Evolutionary conservation across 495 filamentous ascomycete species (phyloP).

Genomic region (Mycothermus thermophilus): DNA sequence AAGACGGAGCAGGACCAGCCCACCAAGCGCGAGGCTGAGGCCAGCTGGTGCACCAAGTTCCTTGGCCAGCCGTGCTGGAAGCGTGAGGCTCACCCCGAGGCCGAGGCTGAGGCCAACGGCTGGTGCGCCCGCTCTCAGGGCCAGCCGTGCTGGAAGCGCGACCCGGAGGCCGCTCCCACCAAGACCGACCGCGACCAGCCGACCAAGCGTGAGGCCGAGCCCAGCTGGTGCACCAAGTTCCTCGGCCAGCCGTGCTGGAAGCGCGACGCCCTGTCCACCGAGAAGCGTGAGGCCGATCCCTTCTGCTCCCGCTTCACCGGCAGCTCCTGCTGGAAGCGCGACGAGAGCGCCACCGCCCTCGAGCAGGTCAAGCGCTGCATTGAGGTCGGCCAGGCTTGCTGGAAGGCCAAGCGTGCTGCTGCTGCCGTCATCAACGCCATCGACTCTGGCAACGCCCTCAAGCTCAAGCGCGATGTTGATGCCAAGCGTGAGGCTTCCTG

Average conservation of each 20-base stretch:
- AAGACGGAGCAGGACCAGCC: conserved; percentile 1
- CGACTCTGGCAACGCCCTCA: conserved; percentile 7
- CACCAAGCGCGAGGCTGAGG: conserved; percentile 15
- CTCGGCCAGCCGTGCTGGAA: conserved; percentile 19
- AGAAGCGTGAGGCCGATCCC: background rate
- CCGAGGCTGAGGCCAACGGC: background rate
- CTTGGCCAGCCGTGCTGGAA: conserved; percentile 19
- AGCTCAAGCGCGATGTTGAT: conserved; percentile 14
- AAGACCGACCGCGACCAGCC: conserved; percentile 1
- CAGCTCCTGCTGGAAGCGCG: conserved; percentile 7
- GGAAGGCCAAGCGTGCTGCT: conserved; percentile 22
- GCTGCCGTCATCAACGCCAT: conserved; percentile 21
- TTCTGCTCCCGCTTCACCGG: conserved; percentile 5
- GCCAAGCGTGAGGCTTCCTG: conserved; percentile 15
- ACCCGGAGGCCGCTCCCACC: conserved; percentile 1
- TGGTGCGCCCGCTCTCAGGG: conserved; percentile 4
- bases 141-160: conserved; percentile 3
- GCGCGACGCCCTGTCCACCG: conserved; percentile 2
- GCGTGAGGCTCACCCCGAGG: conserved; percentile 3
- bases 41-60: conserved; percentile 7
- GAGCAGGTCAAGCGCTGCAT: conserved; percentile 15
- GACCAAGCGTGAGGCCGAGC: conserved; percentile 16
- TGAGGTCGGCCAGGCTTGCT: conserved; percentile 19
- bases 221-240: conserved; percentile 6
- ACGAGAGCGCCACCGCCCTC: conserved; percentile 1